Conservation (phyloP, 495 filamentous ascomycete species). For the Hypoxylon cercidicola region DNA sequence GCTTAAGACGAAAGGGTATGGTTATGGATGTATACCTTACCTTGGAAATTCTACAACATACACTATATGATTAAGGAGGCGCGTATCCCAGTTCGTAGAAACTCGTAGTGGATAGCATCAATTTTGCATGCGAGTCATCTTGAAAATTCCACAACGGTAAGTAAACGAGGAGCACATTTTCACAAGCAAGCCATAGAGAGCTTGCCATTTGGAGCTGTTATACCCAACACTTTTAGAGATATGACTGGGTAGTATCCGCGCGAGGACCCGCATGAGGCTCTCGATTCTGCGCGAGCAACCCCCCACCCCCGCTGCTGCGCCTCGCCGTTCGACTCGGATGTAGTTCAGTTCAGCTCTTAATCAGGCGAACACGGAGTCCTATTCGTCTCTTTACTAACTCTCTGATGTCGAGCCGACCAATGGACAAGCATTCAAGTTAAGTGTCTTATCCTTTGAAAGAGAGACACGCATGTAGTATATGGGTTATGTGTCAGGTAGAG, state of each 20-base stretch:
- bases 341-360: background rate
- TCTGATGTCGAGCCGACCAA: conserved; percentile 1
- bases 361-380: background rate
- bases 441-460: conserved; percentile 19
- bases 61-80: conserved; percentile 15
- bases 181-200: conserved; percentile 11
- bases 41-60: conserved; percentile 31
- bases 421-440: background rate
- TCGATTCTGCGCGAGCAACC: conserved; percentile 14
- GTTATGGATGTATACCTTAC: conserved; percentile 24
- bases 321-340: conserved; percentile 1
- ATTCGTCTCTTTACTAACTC: background rate
- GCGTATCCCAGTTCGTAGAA: conserved; percentile 3
- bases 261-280: conserved; percentile 35
- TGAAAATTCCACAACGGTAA: conserved; percentile 1
- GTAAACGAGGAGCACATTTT: conserved; percentile 14
- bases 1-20: conserved; percentile 7
- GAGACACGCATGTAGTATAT: conserved; percentile 26
- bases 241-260: conserved; percentile 14
- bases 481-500: background rate
- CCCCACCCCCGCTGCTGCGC: conserved; percentile 16
- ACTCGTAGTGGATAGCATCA: conserved; percentile 2
- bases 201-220: conserved; percentile 26
- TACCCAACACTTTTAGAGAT: conserved; percentile 19
- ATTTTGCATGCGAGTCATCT: conserved; percentile 9